phyloP scores from a whole-genome alignment of 257 asterid genomes.

The Solanum chmielewskii region DNA sequence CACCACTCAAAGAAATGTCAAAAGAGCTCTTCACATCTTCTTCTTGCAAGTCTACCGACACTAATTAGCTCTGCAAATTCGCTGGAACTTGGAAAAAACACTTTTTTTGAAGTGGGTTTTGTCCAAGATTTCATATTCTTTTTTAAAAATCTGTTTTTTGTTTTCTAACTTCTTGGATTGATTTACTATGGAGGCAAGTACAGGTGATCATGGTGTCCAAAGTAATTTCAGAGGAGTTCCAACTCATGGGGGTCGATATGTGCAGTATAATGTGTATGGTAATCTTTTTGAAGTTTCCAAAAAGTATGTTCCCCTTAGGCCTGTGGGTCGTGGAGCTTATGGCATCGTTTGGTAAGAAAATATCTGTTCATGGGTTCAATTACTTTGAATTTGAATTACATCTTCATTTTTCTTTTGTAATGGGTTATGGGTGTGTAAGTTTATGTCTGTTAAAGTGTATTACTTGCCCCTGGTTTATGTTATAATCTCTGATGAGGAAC shows the following conservation, averaged over 20 bases:
- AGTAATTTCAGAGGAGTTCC: conserved; percentile 40
- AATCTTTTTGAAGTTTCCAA: conserved; percentile 67
- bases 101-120: conserved; percentile 17
- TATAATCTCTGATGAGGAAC: background rate
- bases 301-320: conserved; percentile 63
- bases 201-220: conserved; percentile 56
- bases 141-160: background rate
- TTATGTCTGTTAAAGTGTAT: conserved; percentile 7
- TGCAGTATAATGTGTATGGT: conserved; percentile 71
- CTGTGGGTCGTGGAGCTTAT: conserved; percentile 79
- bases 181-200: conserved; percentile 50
- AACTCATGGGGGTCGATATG: conserved; percentile 64
- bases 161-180: background rate
- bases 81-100: background rate
- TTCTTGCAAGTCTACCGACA: conserved; percentile 24
- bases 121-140: background rate
- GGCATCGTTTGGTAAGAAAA: conserved; percentile 65
- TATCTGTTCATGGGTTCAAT: conserved; percentile 9
- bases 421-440: background rate
- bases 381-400: background rate
- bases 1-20: conserved; percentile 10
- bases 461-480: background rate
- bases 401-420: background rate
- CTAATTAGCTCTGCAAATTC: conserved; percentile 8
- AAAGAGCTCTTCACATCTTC: conserved; percentile 11